Base-by-base conservation (phyloP, 2,329 filamentous ascomycete genomes). In the Penicillium brevicompactum region DNA sequence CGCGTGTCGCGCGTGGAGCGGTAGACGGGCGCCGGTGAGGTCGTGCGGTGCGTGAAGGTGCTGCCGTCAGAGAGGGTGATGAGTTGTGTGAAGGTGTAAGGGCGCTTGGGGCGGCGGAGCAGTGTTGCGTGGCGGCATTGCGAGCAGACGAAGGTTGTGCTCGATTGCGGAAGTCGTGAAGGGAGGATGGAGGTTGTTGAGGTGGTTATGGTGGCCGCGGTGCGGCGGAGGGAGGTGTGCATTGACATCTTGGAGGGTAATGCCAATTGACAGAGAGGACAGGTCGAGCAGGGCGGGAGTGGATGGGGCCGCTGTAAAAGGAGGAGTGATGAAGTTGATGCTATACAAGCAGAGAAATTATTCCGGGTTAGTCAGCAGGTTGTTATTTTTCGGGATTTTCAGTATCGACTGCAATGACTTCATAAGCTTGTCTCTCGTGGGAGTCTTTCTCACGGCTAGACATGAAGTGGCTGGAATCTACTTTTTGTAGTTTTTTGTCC, bases 21-120 rank as follows among this genome's bases (percentile, higher is more conserved):
- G 75, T 87, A 86, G 56, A 87, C 77, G 7, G 85, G 80, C 21
- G 77, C 67, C 2, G 78, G 78, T 5, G 78, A 80, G 45, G 77
- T 80, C 41, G 78, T 81, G 62, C 78, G 78, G 63, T 79, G 77
- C 16, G 74, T 74, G 70, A 78, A 97, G 57, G 92, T 89, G 68
- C 86, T 90, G 66, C 94, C 94, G 80, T 99, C 94, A 40, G 89
- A 91, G 61, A 97, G 88, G 51, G 92, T 92, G 64, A 99, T 82
- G 57, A 99, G 84, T 78, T 99, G 94, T n/a, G 93, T 97, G 82
- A 97, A 97, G 64, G 88, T 91, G 82, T 97, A 97, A 41, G 94
- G 93, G 5, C 92, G 86, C 70, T 92, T 89, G n/a, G 92, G 92
- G 14, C 94, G 91, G 59, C 84, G 84, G 70, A 97, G 85, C 60